These are phyloP conservation scores for Pneumocystis sp. DNA, from an alignment of 1,139 yeast genomes.

Conservation along the genomic window DNA sequence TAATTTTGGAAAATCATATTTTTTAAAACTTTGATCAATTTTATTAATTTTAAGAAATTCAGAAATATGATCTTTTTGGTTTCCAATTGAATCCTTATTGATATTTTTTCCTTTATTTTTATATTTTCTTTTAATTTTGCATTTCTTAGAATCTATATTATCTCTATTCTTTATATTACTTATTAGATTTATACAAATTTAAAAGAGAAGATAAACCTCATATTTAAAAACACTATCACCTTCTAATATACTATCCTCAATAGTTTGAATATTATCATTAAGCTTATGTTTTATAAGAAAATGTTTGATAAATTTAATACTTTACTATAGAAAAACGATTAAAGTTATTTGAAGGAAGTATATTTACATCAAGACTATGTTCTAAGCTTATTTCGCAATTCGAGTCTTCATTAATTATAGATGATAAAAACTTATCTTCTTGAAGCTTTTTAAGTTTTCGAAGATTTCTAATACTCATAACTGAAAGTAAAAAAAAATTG, in stretches of 20 bases:
- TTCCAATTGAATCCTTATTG: not conserved
- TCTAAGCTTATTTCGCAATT: not conserved
- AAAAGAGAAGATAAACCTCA: not conserved
- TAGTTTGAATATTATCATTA: not conserved
- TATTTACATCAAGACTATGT: not conserved
- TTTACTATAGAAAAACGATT: not conserved
- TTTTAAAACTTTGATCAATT: not conserved
- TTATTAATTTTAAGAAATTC: not conserved
- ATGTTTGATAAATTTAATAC: not conserved
- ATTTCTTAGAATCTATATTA: not conserved
- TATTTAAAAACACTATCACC: not conserved
- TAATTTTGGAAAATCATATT: not conserved
- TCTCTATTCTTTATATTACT: not conserved
- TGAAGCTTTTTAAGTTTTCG: not conserved
- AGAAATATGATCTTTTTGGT: not conserved
- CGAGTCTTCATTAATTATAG: not conserved
- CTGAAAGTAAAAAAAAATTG: not conserved
- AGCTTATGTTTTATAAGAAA: not conserved
- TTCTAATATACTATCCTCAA: not conserved
- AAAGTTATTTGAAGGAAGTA: not conserved
- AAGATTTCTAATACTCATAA: not conserved
- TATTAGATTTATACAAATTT: not conserved
- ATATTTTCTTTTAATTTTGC: not conserved
- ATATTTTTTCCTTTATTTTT: not conserved
- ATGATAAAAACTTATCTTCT: not conserved